phyloP scores from a whole-genome alignment of 225 moss, liverwort and hornwort species.

The Pseudoscleropodium purum region DNA sequence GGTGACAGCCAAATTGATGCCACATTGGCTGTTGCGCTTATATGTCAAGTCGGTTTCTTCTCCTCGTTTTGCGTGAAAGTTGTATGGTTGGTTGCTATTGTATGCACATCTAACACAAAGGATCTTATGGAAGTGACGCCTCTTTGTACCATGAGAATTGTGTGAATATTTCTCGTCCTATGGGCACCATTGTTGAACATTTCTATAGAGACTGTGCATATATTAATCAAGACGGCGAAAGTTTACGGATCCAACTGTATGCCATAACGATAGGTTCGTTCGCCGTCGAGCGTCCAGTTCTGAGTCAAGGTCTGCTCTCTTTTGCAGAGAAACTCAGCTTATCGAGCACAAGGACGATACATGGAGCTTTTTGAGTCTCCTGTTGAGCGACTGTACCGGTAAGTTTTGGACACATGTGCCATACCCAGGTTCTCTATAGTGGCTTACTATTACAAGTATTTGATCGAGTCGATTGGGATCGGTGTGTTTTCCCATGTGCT shows the following conservation, averaged over 20 bases:
- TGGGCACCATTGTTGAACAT: neutral
- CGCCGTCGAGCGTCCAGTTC: neutral
- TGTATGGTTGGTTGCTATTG: neutral
- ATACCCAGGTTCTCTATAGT: neutral
- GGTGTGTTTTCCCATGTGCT: neutral
- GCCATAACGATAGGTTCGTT: neutral
- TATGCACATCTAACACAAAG: neutral
- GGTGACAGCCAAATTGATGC: slow-evolving; percentile 92
- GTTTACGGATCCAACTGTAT: neutral
- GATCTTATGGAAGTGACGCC: neutral
- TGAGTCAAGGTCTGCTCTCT: neutral
- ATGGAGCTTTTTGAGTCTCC: slow-evolving; percentile 63
- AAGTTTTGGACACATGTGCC: neutral
- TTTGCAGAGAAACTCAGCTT: slow-evolving; percentile 49
- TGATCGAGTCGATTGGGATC: neutral
- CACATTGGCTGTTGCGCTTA: slow-evolving; percentile 45
- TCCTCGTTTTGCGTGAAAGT: neutral
- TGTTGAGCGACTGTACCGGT: slow-evolving; percentile 38
- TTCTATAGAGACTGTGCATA: neutral
- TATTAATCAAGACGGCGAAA: neutral
- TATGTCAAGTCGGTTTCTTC: slow-evolving; percentile 37
- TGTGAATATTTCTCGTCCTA: neutral
- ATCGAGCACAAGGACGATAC: slow-evolving; percentile 57
- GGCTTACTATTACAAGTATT: neutral
- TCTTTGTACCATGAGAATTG: neutral